Conservation (phyloP, 2,329 filamentous ascomycete species). For the Laburnicola sp. region DNA sequence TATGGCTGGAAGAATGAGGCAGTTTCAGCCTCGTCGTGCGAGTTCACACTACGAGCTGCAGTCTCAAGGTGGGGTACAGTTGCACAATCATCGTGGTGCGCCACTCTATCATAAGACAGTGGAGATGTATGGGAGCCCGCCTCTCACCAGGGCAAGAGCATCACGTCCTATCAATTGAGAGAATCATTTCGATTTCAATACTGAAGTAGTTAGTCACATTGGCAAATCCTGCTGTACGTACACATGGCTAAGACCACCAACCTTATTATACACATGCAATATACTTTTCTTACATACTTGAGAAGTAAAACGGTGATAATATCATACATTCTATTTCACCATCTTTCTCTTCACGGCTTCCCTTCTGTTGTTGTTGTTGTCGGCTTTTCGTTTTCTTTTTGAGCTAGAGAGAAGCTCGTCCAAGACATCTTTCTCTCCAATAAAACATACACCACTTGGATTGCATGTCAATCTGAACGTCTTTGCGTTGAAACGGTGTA, state of each 20-base stretch:
- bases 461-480: no score
- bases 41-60: background rate
- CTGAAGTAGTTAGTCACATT: no score
- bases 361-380: background rate
- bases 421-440: no score
- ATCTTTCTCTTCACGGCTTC: background rate
- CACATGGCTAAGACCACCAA: no score
- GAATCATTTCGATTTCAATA: no score
- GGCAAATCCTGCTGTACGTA: no score
- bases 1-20: background rate
- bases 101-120: background rate
- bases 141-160: constrained; percentile 1
- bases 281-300: no score
- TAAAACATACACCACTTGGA: no score
- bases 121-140: background rate
- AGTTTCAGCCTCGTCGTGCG: background rate
- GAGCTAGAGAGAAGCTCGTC: background rate
- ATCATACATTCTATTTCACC: background rate
- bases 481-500: no score
- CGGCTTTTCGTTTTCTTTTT: background rate
- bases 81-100: background rate
- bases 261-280: no score
- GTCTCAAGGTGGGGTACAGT: background rate
- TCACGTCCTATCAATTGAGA: no score
- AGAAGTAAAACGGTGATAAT: no score